Percentiles rank a stretch among this genome's conserved stretches.
phyloP scores from a whole-genome alignment of 2,329 filamentous ascomycete species.

The Fusarium sp. region DNA sequence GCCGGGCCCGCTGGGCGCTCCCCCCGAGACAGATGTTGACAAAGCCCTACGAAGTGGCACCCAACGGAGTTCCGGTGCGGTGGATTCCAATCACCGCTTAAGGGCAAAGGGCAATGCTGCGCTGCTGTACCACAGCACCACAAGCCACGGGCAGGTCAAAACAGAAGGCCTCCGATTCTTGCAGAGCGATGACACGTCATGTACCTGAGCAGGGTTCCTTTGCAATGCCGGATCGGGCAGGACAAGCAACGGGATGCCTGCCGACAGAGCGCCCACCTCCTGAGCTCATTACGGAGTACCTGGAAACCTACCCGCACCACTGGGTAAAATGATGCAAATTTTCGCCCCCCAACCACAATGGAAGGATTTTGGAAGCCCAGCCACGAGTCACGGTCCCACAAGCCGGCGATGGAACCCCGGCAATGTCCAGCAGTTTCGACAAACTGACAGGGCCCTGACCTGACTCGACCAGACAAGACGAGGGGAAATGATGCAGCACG shows the following conservation, averaged over 20 bases:
- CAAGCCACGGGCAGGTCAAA: constrained; percentile 7
- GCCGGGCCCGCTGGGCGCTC: constrained; percentile 75
- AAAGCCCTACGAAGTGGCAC: constrained; percentile 67
- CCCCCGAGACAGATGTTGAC: constrained; percentile 69
- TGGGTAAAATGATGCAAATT: constrained; percentile 46
- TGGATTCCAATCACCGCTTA: constrained; percentile 61
- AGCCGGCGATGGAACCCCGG: constrained; percentile 23
- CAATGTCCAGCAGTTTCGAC: constrained; percentile 18
- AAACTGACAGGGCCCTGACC: constrained; percentile 29
- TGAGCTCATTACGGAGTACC: constrained; percentile 28
- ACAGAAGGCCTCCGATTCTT: constrained; percentile 6
- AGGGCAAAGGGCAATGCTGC: background rate
- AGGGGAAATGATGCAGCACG: constrained; percentile 6
- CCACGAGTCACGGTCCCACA: constrained; percentile 36
- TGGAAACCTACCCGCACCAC: constrained; percentile 34
- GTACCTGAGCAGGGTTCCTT: constrained; percentile 44
- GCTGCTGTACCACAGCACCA: constrained; percentile 8
- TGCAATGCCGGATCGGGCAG: constrained; percentile 41
- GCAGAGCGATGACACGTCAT: constrained; percentile 40
- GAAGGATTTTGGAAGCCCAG: constrained; percentile 44
- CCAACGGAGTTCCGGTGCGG: constrained; percentile 69
- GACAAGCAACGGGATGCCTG: constrained; percentile 29
- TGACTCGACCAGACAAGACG: constrained; percentile 12
- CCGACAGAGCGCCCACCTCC: constrained; percentile 19
- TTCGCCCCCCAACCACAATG: constrained; percentile 39